Evolutionary conservation across 805 yeast species (phyloP).

Genomic region (Candida oleophila): DNA sequence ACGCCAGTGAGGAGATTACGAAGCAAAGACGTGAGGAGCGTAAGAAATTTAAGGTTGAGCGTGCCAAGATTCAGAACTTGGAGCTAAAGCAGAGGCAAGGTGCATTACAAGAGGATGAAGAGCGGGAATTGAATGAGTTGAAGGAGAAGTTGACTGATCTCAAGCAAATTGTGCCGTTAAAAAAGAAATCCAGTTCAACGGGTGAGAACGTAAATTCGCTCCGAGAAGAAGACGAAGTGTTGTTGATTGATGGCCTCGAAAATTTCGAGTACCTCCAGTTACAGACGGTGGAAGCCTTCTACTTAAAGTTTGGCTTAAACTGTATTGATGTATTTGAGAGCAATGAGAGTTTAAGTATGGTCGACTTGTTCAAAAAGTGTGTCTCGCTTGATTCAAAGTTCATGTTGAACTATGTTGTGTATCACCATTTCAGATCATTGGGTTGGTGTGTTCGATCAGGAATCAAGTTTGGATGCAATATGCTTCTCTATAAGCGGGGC

Average conservation of each 20-base stretch:
- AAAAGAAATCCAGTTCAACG: too few species aligned
- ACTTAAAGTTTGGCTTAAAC: conserved; percentile 58
- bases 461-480: conserved; percentile 88
- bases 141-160: conserved; percentile 16
- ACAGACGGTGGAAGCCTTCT: conserved; percentile 73
- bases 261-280: conserved; percentile 58
- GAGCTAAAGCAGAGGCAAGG: conserved; percentile 48
- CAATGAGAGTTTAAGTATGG: conserved; percentile 13
- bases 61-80: conserved; percentile 49
- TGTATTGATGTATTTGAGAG: conserved; percentile 35
- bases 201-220: too few species aligned
- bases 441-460: conserved; percentile 97
- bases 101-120: conserved; percentile 21
- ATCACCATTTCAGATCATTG: conserved; percentile 80
- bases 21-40: conserved; percentile 69
- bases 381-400: conserved; percentile 34
- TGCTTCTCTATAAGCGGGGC: conserved; percentile 79
- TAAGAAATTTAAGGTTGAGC: conserved; percentile 63
- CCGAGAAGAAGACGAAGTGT: conserved; percentile 14
- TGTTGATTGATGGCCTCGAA: conserved; percentile 16
- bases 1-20: conserved; percentile 71
- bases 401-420: conserved; percentile 62
- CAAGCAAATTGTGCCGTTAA: conserved; percentile 10
- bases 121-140: conserved; percentile 15
- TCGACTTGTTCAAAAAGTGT: conserved; percentile 26